A percentile compares a stretch with the other conserved stretches of the same genome.
Evolutionary conservation across 768 basidiomycete species (phyloP).

Genomic region (Naganishia kalamii): DNA sequence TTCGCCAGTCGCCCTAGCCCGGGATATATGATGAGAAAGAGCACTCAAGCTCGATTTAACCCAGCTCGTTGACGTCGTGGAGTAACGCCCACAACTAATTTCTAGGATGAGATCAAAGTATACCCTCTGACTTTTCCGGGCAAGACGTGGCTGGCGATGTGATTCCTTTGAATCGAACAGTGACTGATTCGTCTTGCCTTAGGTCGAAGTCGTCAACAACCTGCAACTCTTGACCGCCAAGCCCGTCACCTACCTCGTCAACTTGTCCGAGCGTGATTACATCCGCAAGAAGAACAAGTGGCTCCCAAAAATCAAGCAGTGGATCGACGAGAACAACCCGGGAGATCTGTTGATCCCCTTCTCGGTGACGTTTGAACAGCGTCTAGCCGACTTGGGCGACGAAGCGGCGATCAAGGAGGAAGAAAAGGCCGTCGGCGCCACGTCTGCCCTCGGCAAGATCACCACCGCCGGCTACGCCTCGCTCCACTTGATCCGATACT

Average conservation of each 20-base stretch:
- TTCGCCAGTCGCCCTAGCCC: not conserved
- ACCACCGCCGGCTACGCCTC: constrained; percentile 63
- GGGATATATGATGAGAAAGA: constrained; percentile 66
- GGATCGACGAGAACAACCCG: constrained; percentile 95
- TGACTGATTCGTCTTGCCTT: not conserved
- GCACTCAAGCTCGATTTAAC: constrained; percentile 70
- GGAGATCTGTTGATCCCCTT: constrained; percentile 95
- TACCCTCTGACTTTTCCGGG: constrained; percentile 34
- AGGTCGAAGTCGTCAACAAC: constrained; percentile 46
- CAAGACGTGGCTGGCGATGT: not conserved
- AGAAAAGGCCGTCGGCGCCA: constrained; percentile 66
- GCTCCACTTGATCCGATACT: constrained; percentile 79
- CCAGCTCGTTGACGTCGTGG: constrained; percentile 89
- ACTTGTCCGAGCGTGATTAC: constrained; percentile 89
- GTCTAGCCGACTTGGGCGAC: constrained; percentile 65
- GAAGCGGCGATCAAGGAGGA: constrained; percentile 59
- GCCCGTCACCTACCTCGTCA: constrained; percentile 95
- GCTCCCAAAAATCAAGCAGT: constrained; percentile 93
- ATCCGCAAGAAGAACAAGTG: constrained; percentile 99
- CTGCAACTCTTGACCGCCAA: constrained; percentile 91
- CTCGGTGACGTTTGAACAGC: constrained; percentile 91
- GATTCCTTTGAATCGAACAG: not conserved
- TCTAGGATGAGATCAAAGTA: constrained; percentile 55
- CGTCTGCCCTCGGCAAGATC: constrained; percentile 74
- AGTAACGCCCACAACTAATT: constrained; percentile 72